Evolutionary conservation across 2,329 filamentous ascomycete genomes (phyloP).

Genomic region (Pseudogymnoascus sp.): DNA sequence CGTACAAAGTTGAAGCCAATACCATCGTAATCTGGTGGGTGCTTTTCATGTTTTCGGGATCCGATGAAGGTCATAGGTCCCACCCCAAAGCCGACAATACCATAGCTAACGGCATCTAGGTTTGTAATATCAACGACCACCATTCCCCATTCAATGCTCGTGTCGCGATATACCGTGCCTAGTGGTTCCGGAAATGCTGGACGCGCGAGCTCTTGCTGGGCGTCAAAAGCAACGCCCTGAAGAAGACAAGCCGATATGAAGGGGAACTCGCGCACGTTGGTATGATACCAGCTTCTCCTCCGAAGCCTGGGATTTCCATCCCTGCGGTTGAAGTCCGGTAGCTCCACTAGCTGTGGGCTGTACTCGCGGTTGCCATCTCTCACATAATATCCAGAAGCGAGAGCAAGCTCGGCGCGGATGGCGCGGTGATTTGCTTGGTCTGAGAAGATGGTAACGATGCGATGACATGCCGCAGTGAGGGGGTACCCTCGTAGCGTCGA

Average conservation of each 20-base stretch:
- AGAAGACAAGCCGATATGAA: slow-evolving; percentile 18
- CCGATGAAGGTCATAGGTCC: slow-evolving; percentile 13
- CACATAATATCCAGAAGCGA: slow-evolving; percentile 14
- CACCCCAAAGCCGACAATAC: slow-evolving; percentile 19
- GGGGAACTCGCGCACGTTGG: slow-evolving; percentile 15
- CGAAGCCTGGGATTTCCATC: neutral
- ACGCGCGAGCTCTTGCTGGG: slow-evolving; percentile 4
- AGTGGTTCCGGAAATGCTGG: slow-evolving; percentile 16
- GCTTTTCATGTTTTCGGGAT: slow-evolving; percentile 11
- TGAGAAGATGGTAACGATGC: slow-evolving; percentile 18
- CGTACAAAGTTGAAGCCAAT: neutral
- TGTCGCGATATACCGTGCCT: slow-evolving; percentile 19
- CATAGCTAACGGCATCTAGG: slow-evolving; percentile 15
- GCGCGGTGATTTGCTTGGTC: slow-evolving; percentile 15
- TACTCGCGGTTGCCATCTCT: slow-evolving; percentile 5
- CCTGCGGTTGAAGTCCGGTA: neutral
- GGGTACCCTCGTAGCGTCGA: slow-evolving; percentile 14
- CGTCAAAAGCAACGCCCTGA: slow-evolving; percentile 16
- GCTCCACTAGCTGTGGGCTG: neutral
- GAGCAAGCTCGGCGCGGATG: slow-evolving; percentile 10
- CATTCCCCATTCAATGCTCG: slow-evolving; percentile 19
- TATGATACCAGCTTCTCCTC: slow-evolving; percentile 16
- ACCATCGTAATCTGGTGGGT: neutral
- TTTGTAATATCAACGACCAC: slow-evolving; percentile 19
- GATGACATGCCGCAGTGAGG: slow-evolving; percentile 16